Evolutionary conservation across 768 basidiomycete genomes (phyloP).

Genomic region (Lyophyllum atratum): DNA sequence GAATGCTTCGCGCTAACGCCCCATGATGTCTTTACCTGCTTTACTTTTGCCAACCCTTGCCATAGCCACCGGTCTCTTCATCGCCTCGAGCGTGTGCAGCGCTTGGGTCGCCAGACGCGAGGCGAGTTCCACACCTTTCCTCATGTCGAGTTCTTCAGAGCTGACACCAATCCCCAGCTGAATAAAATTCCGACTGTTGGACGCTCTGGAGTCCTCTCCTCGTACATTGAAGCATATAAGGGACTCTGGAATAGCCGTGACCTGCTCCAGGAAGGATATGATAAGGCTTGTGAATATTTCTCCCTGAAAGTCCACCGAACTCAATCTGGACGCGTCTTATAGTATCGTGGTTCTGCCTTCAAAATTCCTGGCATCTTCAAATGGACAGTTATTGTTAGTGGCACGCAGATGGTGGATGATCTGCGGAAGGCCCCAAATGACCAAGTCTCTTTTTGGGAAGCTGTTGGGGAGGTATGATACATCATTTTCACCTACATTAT

Average conservation of each 20-base stretch:
- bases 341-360: constrained; percentile 21
- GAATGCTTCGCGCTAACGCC: too few relatives aligned
- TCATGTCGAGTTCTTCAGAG: neutral
- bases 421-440: constrained; percentile 32
- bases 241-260: constrained; percentile 18
- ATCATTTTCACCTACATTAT: neutral
- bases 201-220: constrained; percentile 28
- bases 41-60: neutral
- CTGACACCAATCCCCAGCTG: constrained; percentile 12
- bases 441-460: constrained; percentile 28
- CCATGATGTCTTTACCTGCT: too few relatives aligned
- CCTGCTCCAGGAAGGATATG: neutral
- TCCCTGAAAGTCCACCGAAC: neutral
- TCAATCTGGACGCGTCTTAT: neutral
- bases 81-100: constrained; percentile 1
- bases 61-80: neutral
- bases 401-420: constrained; percentile 31
- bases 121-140: neutral
- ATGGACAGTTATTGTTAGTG: constrained; percentile 34
- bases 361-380: constrained; percentile 23
- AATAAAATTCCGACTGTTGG: constrained; percentile 33
- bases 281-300: neutral
- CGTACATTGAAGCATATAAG: constrained; percentile 29
- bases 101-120: constrained; percentile 3
- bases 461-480: constrained; percentile 26